Conservation (phyloP, 352 stramenopile genomes). For the Globisporangium cylindrosporum region DNA sequence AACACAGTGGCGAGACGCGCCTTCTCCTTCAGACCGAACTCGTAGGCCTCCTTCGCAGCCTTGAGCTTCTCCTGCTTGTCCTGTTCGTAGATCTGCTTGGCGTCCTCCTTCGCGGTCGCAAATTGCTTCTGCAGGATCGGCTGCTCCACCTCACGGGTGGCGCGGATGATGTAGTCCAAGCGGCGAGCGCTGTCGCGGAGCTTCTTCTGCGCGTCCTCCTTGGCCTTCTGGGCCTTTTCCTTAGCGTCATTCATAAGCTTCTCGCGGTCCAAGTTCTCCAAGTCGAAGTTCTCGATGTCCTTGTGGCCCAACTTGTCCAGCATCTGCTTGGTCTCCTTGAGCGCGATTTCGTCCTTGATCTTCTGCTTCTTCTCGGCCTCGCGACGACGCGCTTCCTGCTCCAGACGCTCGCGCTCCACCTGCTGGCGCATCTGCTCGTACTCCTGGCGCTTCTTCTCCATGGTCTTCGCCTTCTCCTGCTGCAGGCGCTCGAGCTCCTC, state of each 20-base stretch:
- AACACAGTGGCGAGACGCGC: slow-evolving; percentile 64
- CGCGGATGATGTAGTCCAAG: slow-evolving; percentile 95
- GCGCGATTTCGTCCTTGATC: slow-evolving; percentile 94
- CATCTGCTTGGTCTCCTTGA: slow-evolving; percentile 87
- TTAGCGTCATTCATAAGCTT: slow-evolving; percentile 91
- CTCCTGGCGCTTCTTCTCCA: slow-evolving; percentile 82
- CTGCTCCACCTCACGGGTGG: slow-evolving; percentile 95
- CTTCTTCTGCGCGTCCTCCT: slow-evolving; percentile 94
- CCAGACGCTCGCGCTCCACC: slow-evolving; percentile 75
- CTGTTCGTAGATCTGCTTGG: slow-evolving; percentile 63
- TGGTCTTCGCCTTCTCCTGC: slow-evolving; percentile 88
- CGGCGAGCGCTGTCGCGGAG: slow-evolving; percentile 90
- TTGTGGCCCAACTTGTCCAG: slow-evolving; percentile 76
- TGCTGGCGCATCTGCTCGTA: slow-evolving; percentile 68
- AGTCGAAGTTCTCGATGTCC: slow-evolving; percentile 61
- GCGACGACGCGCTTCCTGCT: slow-evolving; percentile 73
- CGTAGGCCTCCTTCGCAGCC: slow-evolving; percentile 84
- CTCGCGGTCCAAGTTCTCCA: slow-evolving; percentile 79
- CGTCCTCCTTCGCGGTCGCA: slow-evolving; percentile 73
- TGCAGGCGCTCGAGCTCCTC: slow-evolving; percentile 94
- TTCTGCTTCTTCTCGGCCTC: slow-evolving; percentile 95
- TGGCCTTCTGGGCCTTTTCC: slow-evolving; percentile 93
- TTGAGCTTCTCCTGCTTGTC: slow-evolving; percentile 83
- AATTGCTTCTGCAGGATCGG: slow-evolving; percentile 87
- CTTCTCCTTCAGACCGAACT: slow-evolving; percentile 89